These are phyloP conservation scores for Cercospora beticola DNA, from an alignment of 2,329 filamentous ascomycete genomes.

Conservation along the genomic window DNA sequence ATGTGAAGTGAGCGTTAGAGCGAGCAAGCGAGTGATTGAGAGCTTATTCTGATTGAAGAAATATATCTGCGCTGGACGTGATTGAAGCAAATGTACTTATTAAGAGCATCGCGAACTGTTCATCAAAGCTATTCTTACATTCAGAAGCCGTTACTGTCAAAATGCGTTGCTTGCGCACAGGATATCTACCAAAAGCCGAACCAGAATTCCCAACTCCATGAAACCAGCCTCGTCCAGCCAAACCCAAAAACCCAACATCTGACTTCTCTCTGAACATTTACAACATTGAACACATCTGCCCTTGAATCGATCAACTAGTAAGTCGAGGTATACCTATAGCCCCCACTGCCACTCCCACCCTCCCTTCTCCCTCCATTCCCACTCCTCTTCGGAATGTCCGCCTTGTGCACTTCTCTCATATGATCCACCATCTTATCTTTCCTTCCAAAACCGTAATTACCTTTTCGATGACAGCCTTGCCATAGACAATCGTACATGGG, in stretches of 20 bases:
- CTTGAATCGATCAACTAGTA: too few species aligned
- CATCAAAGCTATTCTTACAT: not conserved
- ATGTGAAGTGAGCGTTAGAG: not conserved
- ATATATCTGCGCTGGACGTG: not conserved
- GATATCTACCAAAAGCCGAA: not conserved
- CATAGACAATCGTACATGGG: slow-evolving; percentile 46
- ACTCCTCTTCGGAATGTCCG: slow-evolving; percentile 44
- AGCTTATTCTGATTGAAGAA: not conserved
- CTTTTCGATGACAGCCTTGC: slow-evolving; percentile 45
- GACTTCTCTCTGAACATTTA: too few species aligned
- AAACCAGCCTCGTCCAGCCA: too few species aligned
- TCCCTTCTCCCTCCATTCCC: not conserved
- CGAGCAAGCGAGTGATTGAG: not conserved
- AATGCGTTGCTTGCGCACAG: not conserved
- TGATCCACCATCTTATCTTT: slow-evolving; percentile 60
- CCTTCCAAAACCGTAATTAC: slow-evolving; percentile 54
- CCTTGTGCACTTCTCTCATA: slow-evolving; percentile 55
- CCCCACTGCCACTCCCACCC: not conserved
- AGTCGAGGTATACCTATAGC: too few species aligned
- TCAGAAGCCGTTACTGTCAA: too few species aligned
- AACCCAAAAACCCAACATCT: too few species aligned
- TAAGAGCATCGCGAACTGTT: not conserved
- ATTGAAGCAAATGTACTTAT: not conserved
- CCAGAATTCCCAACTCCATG: too few species aligned
- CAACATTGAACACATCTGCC: too few species aligned